Conservation (phyloP, 2,329 filamentous ascomycete genomes). For the Arachnopeziza araneosa region DNA sequence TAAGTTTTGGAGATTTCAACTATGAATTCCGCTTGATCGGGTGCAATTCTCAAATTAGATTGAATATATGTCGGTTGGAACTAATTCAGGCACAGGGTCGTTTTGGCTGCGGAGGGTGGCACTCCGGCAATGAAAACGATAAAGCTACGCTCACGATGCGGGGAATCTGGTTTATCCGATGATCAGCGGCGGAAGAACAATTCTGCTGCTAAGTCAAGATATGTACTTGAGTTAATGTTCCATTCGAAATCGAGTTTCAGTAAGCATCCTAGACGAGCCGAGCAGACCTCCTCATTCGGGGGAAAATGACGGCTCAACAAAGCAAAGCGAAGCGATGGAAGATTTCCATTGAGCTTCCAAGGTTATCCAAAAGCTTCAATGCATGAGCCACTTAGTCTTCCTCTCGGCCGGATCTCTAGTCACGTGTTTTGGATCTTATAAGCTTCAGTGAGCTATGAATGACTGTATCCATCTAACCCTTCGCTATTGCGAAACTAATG, state of each 20-base stretch:
- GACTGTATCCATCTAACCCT: too few relatives aligned
- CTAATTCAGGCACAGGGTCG: not conserved
- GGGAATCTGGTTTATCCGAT: not conserved
- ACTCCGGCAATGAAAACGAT: not conserved
- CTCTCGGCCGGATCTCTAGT: too few relatives aligned
- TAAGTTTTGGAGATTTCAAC: not conserved
- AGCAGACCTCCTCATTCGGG: not conserved
- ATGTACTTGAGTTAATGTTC: not conserved
- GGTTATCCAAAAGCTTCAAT: too few relatives aligned
- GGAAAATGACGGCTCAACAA: not conserved
- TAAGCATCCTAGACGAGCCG: not conserved
- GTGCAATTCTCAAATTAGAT: not conserved
- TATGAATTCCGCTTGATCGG: not conserved
- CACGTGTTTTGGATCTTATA: too few relatives aligned
- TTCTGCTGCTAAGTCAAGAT: not conserved
- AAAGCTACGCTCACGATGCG: not conserved
- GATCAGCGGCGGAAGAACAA: not conserved
- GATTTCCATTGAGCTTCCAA: too few relatives aligned
- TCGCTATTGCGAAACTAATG: too few relatives aligned
- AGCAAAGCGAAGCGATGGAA: too few relatives aligned
- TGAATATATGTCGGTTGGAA: not conserved
- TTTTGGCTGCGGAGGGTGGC: not conserved
- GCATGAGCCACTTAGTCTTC: too few relatives aligned
- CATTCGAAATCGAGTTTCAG: not conserved
- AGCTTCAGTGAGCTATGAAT: too few relatives aligned